Evolutionary conservation across 2,329 filamentous ascomycete genomes (phyloP), one percentile per base, ranked within the genome.

Genomic region (Biscogniauxia marginata): DNA sequence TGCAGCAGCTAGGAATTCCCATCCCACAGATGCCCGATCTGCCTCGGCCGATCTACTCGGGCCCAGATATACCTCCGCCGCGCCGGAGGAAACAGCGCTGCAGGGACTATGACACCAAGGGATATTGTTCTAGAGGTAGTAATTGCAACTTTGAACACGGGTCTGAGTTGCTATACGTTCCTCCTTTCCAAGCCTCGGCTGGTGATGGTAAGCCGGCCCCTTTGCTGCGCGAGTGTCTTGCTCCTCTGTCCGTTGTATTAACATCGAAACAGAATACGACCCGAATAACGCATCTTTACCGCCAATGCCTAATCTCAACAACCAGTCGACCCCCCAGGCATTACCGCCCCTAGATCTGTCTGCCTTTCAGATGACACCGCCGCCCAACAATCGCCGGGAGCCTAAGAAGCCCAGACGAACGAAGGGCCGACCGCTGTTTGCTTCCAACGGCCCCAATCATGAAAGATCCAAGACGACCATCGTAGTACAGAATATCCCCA

Each of bases 401-500:
- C 24, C 68, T 69, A 67, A 74, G 72, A 63, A 74, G 69, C 46
- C 73, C 67, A 54, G 75, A 56, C 67, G 73, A 59, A 63, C 62
- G 61, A 74, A 68, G 63, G 75, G 72, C 4, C 77, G 82, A 25
- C 80, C 87, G 3, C 74, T 84, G 0, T 86, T 90, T 65, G 89
- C 89, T 0, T 79, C 81, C 0, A 80, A 84, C 20, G 86, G 87
- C 0, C 84, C 86, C 0, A 81, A 85, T 22, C 71, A 78, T 50
- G 88, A 92, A 68, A 79, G 74, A 53, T 80, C 79, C 0, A 87
- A 86, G 63, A 87, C 83, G 7, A 84, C 85, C 0, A 82, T 95
- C 19, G 89, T 93, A 2, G 81, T 95, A 2, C 89, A 93, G 67
- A 86, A 87, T 55, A 93, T 95, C 5, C 90, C 90, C 0, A 82